Percentiles rank a stretch among this genome's conserved stretches.
These are phyloP conservation scores for Cercospora beticola DNA, from an alignment of 2,329 filamentous ascomycete genomes.

Conservation along the genomic window DNA sequence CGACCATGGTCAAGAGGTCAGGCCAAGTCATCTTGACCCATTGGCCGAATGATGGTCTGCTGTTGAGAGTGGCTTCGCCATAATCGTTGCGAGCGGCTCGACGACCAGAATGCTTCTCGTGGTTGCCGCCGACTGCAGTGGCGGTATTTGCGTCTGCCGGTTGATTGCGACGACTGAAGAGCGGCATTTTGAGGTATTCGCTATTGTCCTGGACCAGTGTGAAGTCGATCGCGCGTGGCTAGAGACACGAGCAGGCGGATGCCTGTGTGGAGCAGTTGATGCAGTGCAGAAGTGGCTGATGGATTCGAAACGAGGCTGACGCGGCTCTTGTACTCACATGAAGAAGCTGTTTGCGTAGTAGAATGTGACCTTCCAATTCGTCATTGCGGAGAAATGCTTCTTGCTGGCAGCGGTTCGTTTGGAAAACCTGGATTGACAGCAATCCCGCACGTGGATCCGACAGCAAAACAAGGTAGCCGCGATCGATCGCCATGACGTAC, in stretches of 20 bases:
- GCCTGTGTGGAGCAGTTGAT: conserved; percentile 3
- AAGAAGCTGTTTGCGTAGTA: background rate
- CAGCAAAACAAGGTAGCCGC: background rate
- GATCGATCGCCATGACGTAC: conserved; percentile 1
- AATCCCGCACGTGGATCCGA: background rate
- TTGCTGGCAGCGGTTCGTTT: background rate
- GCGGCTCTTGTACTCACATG: background rate
- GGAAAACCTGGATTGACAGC: background rate
- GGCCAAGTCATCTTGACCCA: conserved; percentile 68
- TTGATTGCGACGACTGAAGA: conserved; percentile 41
- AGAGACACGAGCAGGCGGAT: background rate
- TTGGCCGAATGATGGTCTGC: conserved; percentile 62
- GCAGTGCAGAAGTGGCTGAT: conserved; percentile 3
- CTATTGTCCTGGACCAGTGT: background rate
- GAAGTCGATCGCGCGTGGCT: background rate
- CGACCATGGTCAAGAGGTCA: conserved; percentile 65
- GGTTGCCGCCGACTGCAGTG: conserved; percentile 26
- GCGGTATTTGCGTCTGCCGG: conserved; percentile 40
- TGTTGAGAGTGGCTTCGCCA: conserved; percentile 18
- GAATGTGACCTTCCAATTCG: background rate
- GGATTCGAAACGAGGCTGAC: background rate
- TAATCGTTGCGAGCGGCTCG: conserved; percentile 4
- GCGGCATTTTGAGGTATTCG: conserved; percentile 19
- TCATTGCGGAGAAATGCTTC: background rate
- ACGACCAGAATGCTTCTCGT: conserved; percentile 1